A percentile compares a stretch with the other conserved stretches of the same genome.
phyloP scores from a whole-genome alignment of 106 monocot genomes.

The Agapanthus africanus region DNA sequence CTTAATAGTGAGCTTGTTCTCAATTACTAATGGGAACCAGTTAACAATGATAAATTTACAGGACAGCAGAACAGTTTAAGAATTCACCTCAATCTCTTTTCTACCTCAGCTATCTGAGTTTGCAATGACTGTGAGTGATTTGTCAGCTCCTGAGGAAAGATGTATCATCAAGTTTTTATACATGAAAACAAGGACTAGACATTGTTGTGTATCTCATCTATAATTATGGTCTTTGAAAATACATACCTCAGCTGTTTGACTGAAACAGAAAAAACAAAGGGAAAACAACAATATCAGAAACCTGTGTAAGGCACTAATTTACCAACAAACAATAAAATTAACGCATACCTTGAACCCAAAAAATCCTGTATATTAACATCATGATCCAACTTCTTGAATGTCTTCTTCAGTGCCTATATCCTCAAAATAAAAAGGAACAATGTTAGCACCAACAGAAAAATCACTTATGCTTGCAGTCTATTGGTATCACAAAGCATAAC shows the following conservation, averaged over 20 bases:
- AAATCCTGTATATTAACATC: conserved; percentile 80
- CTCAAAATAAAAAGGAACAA: neutral
- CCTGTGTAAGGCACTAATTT: neutral
- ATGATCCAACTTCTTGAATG: conserved; percentile 92
- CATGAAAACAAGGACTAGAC: neutral
- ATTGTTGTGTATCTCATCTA: neutral
- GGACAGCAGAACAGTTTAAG: no score
- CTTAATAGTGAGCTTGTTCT: neutral
- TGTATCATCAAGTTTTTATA: conserved; percentile 6
- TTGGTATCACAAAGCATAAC: no score
- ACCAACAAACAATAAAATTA: neutral
- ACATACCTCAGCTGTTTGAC: conserved; percentile 71
- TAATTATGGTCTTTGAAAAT: neutral
- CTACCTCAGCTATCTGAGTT: conserved; percentile 49
- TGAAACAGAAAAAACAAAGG: conserved; percentile 16
- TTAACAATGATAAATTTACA: neutral
- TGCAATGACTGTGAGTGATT: conserved; percentile 40
- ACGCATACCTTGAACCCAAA: conserved; percentile 50
- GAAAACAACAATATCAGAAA: conserved; percentile 6
- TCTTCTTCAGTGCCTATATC: conserved; percentile 76
- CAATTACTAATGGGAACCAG: neutral
- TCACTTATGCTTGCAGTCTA: neutral
- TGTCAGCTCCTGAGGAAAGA: conserved; percentile 48
- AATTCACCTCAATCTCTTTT: conserved; percentile 60
- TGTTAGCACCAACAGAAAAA: neutral